These are phyloP conservation scores for Forsythia suspensa DNA, from an alignment of 257 asterid genomes.

Conservation along the genomic window DNA sequence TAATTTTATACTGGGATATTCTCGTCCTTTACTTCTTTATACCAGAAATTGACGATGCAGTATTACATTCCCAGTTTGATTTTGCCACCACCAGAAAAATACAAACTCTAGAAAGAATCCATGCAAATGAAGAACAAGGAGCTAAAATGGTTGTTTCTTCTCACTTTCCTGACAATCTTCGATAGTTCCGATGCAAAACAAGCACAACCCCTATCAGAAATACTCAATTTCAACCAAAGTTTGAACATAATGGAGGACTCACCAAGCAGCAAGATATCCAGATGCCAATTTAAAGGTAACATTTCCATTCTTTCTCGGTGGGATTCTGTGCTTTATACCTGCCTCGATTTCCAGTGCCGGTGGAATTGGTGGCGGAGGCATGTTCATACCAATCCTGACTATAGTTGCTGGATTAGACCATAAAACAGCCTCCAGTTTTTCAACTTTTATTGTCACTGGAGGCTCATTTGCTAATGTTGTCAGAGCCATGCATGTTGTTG, in stretches of 20 bases:
- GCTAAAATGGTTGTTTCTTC: slow-evolving; percentile 16
- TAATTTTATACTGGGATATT: too few species aligned
- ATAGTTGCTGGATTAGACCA: slow-evolving; percentile 65
- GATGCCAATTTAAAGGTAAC: slow-evolving; percentile 15
- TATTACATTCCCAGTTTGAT: too few species aligned
- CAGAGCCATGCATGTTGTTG: neutral
- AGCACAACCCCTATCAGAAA: slow-evolving; percentile 7
- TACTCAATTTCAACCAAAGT: neutral
- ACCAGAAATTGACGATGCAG: too few species aligned
- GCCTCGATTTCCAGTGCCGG: slow-evolving; percentile 82
- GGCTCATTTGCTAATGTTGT: slow-evolving; percentile 74
- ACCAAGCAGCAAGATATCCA: slow-evolving; percentile 22
- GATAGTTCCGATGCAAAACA: slow-evolving; percentile 37
- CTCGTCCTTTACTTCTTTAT: too few species aligned
- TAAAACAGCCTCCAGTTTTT: slow-evolving; percentile 64
- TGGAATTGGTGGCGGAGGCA: slow-evolving; percentile 87
- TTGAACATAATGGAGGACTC: neutral
- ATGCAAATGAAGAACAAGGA: too few species aligned
- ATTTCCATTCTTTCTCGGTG: slow-evolving; percentile 36
- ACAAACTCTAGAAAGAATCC: too few species aligned
- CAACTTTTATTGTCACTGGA: slow-evolving; percentile 85
- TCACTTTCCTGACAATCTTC: slow-evolving; percentile 23
- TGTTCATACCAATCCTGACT: slow-evolving; percentile 66
- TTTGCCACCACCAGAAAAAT: too few species aligned
- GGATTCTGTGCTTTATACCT: slow-evolving; percentile 53